A percentile compares a stretch with the other conserved stretches of the same genome.
These are phyloP conservation scores for Metrosideros polymorpha DNA, from an alignment of 441 rosid genomes.

Conservation along the genomic window DNA sequence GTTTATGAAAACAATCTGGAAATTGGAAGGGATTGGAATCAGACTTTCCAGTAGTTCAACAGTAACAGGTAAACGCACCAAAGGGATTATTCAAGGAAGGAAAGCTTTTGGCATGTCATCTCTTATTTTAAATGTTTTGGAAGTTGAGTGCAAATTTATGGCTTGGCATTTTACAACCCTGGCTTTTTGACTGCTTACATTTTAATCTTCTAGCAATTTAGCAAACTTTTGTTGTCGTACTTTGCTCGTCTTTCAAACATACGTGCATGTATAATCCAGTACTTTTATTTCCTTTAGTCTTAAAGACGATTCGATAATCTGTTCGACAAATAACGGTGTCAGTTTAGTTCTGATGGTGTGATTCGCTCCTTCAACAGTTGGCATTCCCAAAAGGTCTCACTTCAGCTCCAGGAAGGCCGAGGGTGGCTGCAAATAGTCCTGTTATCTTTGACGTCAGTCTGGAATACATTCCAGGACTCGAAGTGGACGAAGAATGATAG, in stretches of 20 bases:
- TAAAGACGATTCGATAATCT: not conserved
- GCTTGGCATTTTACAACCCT: not conserved
- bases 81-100: not conserved
- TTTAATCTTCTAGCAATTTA: not conserved
- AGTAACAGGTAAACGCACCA: not conserved
- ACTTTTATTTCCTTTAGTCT: not conserved
- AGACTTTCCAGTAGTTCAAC: not conserved
- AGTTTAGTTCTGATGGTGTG: not conserved
- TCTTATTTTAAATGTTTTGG: not conserved
- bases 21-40: not conserved
- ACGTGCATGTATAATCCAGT: not conserved
- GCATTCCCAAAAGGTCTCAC: conserved; percentile 83
- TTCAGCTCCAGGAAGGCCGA: conserved; percentile 96
- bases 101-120: not conserved
- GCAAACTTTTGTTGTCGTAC: not conserved
- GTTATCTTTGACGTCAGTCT: conserved; percentile 86
- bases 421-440: conserved; percentile 89
- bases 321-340: not conserved
- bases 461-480: conserved; percentile 91
- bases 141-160: not conserved
- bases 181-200: not conserved
- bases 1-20: not conserved
- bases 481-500: conserved; percentile 46
- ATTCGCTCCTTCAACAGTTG: conserved; percentile 26
- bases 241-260: not conserved